Base-by-base conservation (phyloP, 768 basidiomycete genomes). In the Mycena olivaceomarginata region DNA sequence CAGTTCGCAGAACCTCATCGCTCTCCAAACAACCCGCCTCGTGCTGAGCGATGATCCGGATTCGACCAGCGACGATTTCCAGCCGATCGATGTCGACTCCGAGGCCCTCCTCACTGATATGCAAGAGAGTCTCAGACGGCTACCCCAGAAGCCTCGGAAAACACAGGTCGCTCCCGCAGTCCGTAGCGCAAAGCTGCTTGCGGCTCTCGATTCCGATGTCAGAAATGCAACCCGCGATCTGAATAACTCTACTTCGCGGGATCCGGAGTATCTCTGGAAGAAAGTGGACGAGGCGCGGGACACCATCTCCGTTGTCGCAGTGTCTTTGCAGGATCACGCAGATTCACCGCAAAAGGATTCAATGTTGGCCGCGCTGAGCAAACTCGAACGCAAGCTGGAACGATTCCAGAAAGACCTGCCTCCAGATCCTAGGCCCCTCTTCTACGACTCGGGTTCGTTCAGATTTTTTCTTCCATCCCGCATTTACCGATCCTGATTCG, bases 371-470 rank as follows among this genome's bases (percentile, higher is more conserved):
- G n/a, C n/a, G 12, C 51, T 72, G 31, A 10, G 39, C 8, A n/a
- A 64, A 1, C 71, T 72, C 20, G 60, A 72, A 53, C 43, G 25
- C 41, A 25, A 63, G 60, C 60, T 48, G 22, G 71, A 63, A 18
- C 25, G 4, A 10, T 48, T 64, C 45, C 22, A 72, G 48, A 10
- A 40, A 45, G 25, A 15, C 22, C 71, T 72, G 39, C 71, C 71
- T 48, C 13, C 43, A 18, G 71, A 72, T 72, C 13, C 59, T 22
- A 46, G 64, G 4, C 72, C 72, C 39, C 31, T 73, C 2, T 53
- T 41, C 48, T 73, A 73, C 37, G 64, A 73, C 41, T 73, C 72
- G 37, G 64, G 72, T 43, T 31, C 40, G 72, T 67, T 25, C 13
- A 65, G n/a, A 13, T 45, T 25, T 25, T 25, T 25, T 25, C 2